These are phyloP conservation scores for Psilocybe mexicana DNA, from an alignment of 1,284 basidiomycete species.

Conservation along the genomic window DNA sequence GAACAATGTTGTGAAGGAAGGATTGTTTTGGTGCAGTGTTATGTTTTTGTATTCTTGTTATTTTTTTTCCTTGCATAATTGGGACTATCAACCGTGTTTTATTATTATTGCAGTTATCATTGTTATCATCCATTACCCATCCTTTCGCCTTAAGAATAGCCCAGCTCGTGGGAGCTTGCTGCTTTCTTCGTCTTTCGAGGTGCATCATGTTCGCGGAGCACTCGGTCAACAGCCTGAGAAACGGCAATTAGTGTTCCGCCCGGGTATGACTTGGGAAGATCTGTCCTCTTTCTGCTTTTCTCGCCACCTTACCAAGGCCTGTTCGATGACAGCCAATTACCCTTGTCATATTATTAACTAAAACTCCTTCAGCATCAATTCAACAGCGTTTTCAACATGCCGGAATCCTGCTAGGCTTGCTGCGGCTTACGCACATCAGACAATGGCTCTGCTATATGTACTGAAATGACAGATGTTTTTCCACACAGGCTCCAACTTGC, in stretches of 20 bases:
- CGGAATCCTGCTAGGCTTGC: conserved; percentile 17
- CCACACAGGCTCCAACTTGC: conserved; percentile 8
- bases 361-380: conserved; percentile 10
- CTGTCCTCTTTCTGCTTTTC: conserved; percentile 6
- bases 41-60: conserved; percentile 19
- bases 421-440: conserved; percentile 24
- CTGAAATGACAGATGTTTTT: not conserved
- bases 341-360: conserved; percentile 14
- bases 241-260: conserved; percentile 11
- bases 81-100: conserved; percentile 15
- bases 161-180: not conserved
- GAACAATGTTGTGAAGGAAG: conserved; percentile 2
- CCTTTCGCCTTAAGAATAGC: not conserved
- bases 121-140: conserved; percentile 9
- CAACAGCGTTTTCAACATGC: conserved; percentile 7
- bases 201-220: conserved; percentile 1
- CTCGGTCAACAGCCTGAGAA: not conserved
- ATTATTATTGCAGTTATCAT: conserved; percentile 18
- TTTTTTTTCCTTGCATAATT: conserved; percentile 12
- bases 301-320: not conserved
- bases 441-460: conserved; percentile 10
- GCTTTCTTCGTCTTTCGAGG: not conserved
- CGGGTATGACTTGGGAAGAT: conserved; percentile 15
- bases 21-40: conserved; percentile 20
- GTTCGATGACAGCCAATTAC: conserved; percentile 14